Conservation (phyloP, 768 basidiomycete genomes). For the Tulasnella calospora region DNA sequence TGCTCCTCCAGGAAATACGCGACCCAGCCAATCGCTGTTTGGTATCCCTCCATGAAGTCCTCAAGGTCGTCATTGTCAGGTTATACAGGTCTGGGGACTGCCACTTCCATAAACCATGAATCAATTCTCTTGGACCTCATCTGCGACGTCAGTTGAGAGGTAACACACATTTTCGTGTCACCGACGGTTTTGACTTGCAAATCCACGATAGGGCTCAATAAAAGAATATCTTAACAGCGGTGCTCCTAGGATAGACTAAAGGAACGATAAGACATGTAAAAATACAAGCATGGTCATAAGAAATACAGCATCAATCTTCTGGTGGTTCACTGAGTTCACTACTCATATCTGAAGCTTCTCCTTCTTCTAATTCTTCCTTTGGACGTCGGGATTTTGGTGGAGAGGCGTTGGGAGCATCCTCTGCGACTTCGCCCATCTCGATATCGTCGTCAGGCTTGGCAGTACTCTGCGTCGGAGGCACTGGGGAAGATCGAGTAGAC, state of each 20-base stretch:
- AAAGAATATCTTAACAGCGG: neutral
- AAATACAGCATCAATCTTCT: slow-evolving; percentile 10
- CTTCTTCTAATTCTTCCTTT: slow-evolving; percentile 73
- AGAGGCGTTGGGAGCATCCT: slow-evolving; percentile 46
- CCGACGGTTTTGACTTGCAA: neutral
- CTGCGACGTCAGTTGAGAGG: neutral
- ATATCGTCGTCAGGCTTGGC: slow-evolving; percentile 54
- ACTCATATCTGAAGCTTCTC: slow-evolving; percentile 50
- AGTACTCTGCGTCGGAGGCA: slow-evolving; percentile 26
- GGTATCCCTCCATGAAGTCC: neutral
- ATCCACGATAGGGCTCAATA: neutral
- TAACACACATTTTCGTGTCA: neutral
- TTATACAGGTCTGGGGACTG: too few relatives aligned
- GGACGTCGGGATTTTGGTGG: slow-evolving; percentile 31
- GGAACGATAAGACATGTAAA: neutral
- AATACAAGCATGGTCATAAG: neutral
- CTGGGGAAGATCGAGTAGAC: slow-evolving; percentile 29
- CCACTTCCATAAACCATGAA: neutral
- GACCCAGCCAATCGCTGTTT: neutral
- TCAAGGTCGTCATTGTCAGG: neutral
- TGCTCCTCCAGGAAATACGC: neutral
- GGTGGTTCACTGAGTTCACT: slow-evolving; percentile 21
- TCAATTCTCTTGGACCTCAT: neutral
- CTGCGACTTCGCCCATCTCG: slow-evolving; percentile 88
- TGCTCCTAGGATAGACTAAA: neutral